Base-by-base conservation (phyloP, 768 basidiomycete species). In the Lepiota brunneoincarnata region DNA sequence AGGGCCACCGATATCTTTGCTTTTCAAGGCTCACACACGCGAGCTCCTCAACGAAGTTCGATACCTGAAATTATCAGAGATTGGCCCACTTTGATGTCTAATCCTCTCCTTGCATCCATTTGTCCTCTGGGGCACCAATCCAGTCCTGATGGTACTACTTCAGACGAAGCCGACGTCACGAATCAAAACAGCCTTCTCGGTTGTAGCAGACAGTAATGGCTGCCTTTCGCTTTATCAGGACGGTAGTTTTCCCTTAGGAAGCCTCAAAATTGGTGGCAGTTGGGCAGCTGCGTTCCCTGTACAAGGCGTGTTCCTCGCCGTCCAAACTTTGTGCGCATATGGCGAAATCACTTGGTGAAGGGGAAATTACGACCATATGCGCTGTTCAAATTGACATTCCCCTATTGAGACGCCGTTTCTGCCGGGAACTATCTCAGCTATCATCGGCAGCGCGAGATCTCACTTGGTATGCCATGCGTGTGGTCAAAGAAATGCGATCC, bases 1-100 rank as follows among this genome's bases (percentile, higher is more conserved):
- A 92, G 91, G 53, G 85, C 86, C 6, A 84, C 84, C 51, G 86
- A 91, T 69, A 69, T 92, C 37, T 93, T 93, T 66, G 86, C 88
- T 37, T 91, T 91, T 64, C 86, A 90, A 69, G 84, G 83, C 36
- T 80, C 82, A 9, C 81, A 84, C 51, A 81, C 79, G 12, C 79
- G 76, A 41, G 58, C 74, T 28, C 65, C 65, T 23, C 67, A 70
- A 39, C 77, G 76, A 60, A 67, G 74, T 20, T 67, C 72, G 5
- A 65, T 80, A 17, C 89, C 89, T n/a, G 69, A 75, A 40, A 68
- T 82, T 36, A 87, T 93, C 49, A 73, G 74, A 18, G 64, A 71
- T 26, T 92, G 91, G 89, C 89, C 91, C 6, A 77, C 79, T 6
- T 72, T 93, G 24, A 75, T 79, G 15, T 62, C 75, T 7, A 80